Evolutionary conservation across 495 filamentous ascomycete genomes (phyloP).

Genomic region (Bacidia rubella): DNA sequence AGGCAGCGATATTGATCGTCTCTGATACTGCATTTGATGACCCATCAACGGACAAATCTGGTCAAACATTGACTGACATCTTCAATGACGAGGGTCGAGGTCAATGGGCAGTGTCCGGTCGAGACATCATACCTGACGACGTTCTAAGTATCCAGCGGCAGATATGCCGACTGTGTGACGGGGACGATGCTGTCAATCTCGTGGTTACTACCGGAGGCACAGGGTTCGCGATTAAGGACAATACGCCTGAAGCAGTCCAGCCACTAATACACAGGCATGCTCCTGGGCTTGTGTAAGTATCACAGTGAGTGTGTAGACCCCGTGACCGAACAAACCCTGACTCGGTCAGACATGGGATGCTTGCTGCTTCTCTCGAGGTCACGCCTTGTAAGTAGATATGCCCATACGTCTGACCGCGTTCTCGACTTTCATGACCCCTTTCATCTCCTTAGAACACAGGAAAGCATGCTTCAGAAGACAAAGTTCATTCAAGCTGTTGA

Average conservation of each 20-base stretch:
- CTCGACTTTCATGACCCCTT: too few relatives aligned
- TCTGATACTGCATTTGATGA: slow-evolving; percentile 86
- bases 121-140: slow-evolving; percentile 71
- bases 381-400: slow-evolving; percentile 62
- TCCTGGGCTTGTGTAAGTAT: slow-evolving; percentile 65
- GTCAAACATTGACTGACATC: slow-evolving; percentile 47
- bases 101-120: slow-evolving; percentile 54
- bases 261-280: slow-evolving; percentile 77
- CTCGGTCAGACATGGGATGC: slow-evolving; percentile 68
- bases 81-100: slow-evolving; percentile 48
- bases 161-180: slow-evolving; percentile 52
- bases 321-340: slow-evolving; percentile 18
- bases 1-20: slow-evolving; percentile 68
- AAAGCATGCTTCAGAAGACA: too few relatives aligned
- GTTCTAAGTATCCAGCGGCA: slow-evolving; percentile 57
- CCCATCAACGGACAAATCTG: slow-evolving; percentile 63
- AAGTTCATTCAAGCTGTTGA: too few relatives aligned
- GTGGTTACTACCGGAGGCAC: slow-evolving; percentile 86
- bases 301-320: neutral
- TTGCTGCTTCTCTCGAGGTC: slow-evolving; percentile 66
- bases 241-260: slow-evolving; percentile 79
- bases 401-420: too few relatives aligned
- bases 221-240: slow-evolving; percentile 79
- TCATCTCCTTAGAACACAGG: too few relatives aligned
- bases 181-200: slow-evolving; percentile 48